Conservation (phyloP, 768 basidiomycete species). For the Mycena maculata region DNA sequence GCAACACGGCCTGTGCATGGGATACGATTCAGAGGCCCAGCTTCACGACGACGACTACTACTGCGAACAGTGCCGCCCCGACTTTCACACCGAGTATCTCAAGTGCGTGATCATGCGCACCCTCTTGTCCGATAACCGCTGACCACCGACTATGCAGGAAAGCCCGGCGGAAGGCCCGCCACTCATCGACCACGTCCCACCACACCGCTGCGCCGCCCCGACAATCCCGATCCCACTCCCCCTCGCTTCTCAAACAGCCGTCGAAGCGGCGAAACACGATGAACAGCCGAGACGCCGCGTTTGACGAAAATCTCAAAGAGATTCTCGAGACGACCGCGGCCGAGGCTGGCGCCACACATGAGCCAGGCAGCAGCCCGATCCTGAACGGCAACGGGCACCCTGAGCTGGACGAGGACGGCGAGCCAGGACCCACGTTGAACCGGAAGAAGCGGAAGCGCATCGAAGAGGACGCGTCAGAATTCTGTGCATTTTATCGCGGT, state of each 20-base stretch:
- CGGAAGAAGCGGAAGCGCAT: constrained; percentile 82
- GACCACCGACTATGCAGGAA: constrained; percentile 54
- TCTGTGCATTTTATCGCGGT: constrained; percentile 1
- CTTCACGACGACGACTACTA: constrained; percentile 87
- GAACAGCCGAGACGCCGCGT: constrained; percentile 96
- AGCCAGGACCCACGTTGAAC: constrained; percentile 49
- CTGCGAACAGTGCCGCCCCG: constrained; percentile 93
- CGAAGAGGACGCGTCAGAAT: constrained; percentile 77
- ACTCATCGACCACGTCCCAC: constrained; percentile 73
- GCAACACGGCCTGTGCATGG: constrained; percentile 98
- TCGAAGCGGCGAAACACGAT: constrained; percentile 95
- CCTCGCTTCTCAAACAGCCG: constrained; percentile 67
- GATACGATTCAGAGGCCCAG: constrained; percentile 81
- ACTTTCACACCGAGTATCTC: constrained; percentile 83
- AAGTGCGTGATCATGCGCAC: constrained; percentile 75
- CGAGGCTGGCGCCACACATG: constrained; percentile 69
- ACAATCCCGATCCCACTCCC: constrained; percentile 82
- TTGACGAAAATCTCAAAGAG: constrained; percentile 88
- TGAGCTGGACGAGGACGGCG: constrained; percentile 62
- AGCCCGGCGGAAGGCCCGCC: constrained; percentile 70
- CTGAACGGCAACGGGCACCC: constrained; percentile 50
- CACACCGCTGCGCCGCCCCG: constrained; percentile 65
- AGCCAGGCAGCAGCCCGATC: constrained; percentile 51
- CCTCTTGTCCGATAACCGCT: constrained; percentile 24
- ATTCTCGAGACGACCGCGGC: constrained; percentile 80